Base-by-base conservation (phyloP, 306 rosid species). In the Spatholobus suberectus region DNA sequence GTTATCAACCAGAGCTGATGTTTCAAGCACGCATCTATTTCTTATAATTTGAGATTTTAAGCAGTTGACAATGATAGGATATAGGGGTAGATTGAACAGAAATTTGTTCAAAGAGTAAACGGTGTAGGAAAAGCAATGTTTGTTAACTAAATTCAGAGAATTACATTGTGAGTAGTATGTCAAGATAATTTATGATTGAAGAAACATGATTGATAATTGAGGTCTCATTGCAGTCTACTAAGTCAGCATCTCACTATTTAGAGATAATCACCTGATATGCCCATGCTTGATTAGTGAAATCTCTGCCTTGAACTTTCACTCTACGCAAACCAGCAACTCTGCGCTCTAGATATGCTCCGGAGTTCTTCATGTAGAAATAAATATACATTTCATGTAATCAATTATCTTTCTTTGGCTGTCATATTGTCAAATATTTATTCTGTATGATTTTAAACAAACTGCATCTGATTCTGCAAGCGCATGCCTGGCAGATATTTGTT, bases 341-440 rank as follows among this genome's bases (percentile, higher is more conserved):
- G 21, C 74, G 79, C 91, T 96, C 98, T n/a, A 91, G 88, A 86
- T 62, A 76, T 13, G 98, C 93, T 83, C 99, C 99, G 0, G 88
- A 75, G 71, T 90, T 92, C 99, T 96, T 77, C 83, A 86, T 65
- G 86, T 17, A 20, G 18, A 77, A 82, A 61, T 4, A 62, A 77
- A 70, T 61, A 35, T 74, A 62, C 76, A 67, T 81, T 68, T 61
- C 32, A 79, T 70, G 73, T 78, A 54, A 70, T 59, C 59, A 40
- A 34, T 40, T 23, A 46, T 68, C 73, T 13, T 73, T 59, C 41
- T 68, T 44, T 67, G 54, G 80, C 55, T 66, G 51, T 29, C 21
- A 41, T 62, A 20, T 27, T 55, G 23, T 73, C 71, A 37, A 62
- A 66, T 75, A 11, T 68, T 72, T 52, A 52, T 23, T 32, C 57